phyloP scores from a whole-genome alignment of 768 basidiomycete genomes.

The Tremella yokohamensis region DNA sequence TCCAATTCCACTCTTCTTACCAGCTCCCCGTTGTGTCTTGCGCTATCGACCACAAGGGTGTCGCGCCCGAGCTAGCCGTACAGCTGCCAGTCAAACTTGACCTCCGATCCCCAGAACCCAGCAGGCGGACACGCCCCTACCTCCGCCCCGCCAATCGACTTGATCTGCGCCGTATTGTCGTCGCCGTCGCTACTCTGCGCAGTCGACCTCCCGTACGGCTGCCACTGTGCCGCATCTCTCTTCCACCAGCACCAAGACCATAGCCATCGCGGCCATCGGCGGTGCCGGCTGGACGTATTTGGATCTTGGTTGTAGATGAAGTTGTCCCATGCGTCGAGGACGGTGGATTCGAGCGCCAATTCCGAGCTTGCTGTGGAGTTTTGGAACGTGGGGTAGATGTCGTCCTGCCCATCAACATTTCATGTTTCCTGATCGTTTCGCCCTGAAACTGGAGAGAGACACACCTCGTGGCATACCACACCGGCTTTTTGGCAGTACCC shows the following conservation, averaged over 20 bases:
- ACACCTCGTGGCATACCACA: conserved; percentile 44
- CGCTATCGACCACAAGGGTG: too few species aligned
- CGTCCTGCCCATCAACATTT: conserved; percentile 23
- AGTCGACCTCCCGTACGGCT: conserved; percentile 8
- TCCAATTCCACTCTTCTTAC: too few species aligned
- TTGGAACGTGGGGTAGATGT: conserved; percentile 36
- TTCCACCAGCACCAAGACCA: background rate
- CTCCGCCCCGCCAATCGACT: conserved; percentile 20
- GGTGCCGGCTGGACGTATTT: conserved; percentile 2
- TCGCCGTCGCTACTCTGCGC: background rate
- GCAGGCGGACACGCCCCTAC: conserved; percentile 16
- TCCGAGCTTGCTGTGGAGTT: conserved; percentile 3
- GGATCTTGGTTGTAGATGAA: conserved; percentile 40
- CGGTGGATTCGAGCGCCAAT: conserved; percentile 5
- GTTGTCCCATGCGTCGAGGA: conserved; percentile 24
- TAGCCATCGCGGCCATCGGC: background rate
- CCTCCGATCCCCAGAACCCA: conserved; percentile 33
- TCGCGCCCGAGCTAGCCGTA: conserved; percentile 16
- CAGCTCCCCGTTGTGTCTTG: too few species aligned
- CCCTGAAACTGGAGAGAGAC: background rate
- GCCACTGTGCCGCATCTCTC: conserved; percentile 7
- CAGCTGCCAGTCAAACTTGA: conserved; percentile 42
- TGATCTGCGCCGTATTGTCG: conserved; percentile 7
- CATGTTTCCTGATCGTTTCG: background rate
- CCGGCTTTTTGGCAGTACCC: conserved; percentile 29